These are phyloP conservation scores for Gaillardinia entomophila DNA, from an alignment of 805 yeast species.

Conservation along the genomic window DNA sequence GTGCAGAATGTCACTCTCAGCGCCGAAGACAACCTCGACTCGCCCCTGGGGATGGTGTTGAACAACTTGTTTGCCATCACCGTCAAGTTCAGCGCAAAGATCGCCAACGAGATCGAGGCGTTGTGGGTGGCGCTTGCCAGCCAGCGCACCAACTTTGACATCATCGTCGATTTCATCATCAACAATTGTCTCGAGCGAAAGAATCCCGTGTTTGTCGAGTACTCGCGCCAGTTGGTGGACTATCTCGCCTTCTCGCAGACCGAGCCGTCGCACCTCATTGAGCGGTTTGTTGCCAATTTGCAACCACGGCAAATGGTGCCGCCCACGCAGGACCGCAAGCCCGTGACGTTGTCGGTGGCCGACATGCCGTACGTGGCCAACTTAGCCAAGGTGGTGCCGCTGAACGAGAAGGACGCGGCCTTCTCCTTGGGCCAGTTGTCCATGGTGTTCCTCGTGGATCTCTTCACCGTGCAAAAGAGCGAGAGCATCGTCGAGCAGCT, in stretches of 20 bases:
- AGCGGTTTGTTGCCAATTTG: slow-evolving; percentile 60
- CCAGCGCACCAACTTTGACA: slow-evolving; percentile 62
- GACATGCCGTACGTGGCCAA: slow-evolving; percentile 70
- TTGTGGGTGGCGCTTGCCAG: slow-evolving; percentile 92
- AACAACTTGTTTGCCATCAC: slow-evolving; percentile 82
- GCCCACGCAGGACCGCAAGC: slow-evolving; percentile 20
- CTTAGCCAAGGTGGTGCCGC: slow-evolving; percentile 49
- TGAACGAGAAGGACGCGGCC: slow-evolving; percentile 60
- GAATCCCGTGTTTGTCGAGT: slow-evolving; percentile 69
- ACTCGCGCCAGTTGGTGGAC: slow-evolving; percentile 75
- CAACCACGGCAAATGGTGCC: slow-evolving; percentile 92
- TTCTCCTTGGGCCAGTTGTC: slow-evolving; percentile 88
- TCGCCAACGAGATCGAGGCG: slow-evolving; percentile 87
- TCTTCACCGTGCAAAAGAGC: slow-evolving; percentile 60
- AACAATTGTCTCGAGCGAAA: slow-evolving; percentile 63
- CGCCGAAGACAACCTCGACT: slow-evolving; percentile 11
- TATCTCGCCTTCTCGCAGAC: slow-evolving; percentile 56
- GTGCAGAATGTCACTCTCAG: slow-evolving; percentile 54
- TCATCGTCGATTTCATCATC: slow-evolving; percentile 65
- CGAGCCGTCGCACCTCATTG: slow-evolving; percentile 45
- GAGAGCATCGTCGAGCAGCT: slow-evolving; percentile 56
- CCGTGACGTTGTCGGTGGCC: slow-evolving; percentile 9
- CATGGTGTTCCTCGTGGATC: slow-evolving; percentile 76
- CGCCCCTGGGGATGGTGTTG: slow-evolving; percentile 58
- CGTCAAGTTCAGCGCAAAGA: slow-evolving; percentile 61